These are phyloP conservation scores for Cercospora sojina DNA, from an alignment of 2,329 filamentous ascomycete species.

Conservation along the genomic window DNA sequence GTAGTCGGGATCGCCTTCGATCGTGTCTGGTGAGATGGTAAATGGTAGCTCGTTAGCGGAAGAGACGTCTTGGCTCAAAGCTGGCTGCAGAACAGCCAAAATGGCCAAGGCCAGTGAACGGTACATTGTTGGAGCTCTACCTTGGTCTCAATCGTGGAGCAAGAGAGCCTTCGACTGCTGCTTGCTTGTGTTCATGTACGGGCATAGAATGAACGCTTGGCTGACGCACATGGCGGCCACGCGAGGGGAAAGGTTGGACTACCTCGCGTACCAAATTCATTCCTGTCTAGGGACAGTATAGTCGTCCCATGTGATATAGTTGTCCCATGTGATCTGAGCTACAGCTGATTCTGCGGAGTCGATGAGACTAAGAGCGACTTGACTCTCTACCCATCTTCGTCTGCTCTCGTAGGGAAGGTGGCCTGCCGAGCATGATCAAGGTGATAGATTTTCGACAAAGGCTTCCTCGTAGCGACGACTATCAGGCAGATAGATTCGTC, in stretches of 20 bases:
- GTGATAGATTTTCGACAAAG: too few relatives aligned
- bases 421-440: too few relatives aligned
- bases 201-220: background rate
- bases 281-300: background rate
- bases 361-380: too few relatives aligned
- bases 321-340: too few relatives aligned
- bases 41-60: constrained; percentile 14
- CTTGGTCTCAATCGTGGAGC: background rate
- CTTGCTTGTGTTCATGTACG: background rate
- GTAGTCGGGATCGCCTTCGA: constrained; percentile 32
- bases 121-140: background rate
- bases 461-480: too few relatives aligned
- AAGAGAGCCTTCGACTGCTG: background rate
- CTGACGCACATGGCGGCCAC: constrained; percentile 1
- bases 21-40: constrained; percentile 18
- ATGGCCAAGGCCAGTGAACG: background rate
- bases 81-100: background rate
- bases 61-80: background rate
- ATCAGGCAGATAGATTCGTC: too few relatives aligned
- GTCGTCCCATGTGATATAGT: too few relatives aligned
- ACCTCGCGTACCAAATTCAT: background rate
- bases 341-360: too few relatives aligned
- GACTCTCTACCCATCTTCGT: too few relatives aligned
- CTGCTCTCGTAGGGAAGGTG: too few relatives aligned
- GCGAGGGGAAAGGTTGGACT: background rate